These are phyloP conservation scores for Citrullus colocynthis DNA, from an alignment of 306 rosid species.

Conservation along the genomic window DNA sequence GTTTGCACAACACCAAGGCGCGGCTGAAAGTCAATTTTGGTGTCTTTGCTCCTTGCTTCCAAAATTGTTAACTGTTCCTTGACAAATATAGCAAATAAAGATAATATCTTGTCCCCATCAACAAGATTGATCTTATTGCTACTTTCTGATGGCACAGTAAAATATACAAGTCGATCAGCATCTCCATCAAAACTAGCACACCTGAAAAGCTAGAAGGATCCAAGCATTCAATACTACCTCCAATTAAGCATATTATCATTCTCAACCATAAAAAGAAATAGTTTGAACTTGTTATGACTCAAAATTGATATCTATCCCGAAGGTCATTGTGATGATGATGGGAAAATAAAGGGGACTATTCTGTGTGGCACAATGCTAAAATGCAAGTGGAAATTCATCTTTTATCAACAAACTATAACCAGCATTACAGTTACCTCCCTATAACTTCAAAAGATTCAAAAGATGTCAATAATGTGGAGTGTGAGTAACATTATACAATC, in stretches of 20 bases:
- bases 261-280: not conserved
- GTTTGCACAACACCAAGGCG: slow-evolving; percentile 76
- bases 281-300: not conserved
- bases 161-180: slow-evolving; percentile 90
- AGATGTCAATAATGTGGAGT: not conserved
- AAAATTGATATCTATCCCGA: not conserved
- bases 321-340: not conserved
- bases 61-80: slow-evolving; percentile 63
- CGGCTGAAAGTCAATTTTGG: slow-evolving; percentile 23
- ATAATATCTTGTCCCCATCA: slow-evolving; percentile 89
- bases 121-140: slow-evolving; percentile 48
- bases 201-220: slow-evolving; percentile 62
- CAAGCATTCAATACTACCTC: slow-evolving; percentile 10
- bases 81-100: slow-evolving; percentile 66
- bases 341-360: not conserved
- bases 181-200: slow-evolving; percentile 98
- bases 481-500: not conserved
- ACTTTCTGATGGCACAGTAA: slow-evolving; percentile 40
- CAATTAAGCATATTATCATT: not conserved
- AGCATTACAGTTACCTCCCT: not conserved
- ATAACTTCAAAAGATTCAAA: not conserved
- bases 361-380: not conserved
- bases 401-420: not conserved
- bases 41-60: slow-evolving; percentile 19
- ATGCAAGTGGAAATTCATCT: not conserved